These are phyloP conservation scores for Apiospora pterosperma DNA, from an alignment of 2,329 filamentous ascomycete genomes.

Conservation along the genomic window DNA sequence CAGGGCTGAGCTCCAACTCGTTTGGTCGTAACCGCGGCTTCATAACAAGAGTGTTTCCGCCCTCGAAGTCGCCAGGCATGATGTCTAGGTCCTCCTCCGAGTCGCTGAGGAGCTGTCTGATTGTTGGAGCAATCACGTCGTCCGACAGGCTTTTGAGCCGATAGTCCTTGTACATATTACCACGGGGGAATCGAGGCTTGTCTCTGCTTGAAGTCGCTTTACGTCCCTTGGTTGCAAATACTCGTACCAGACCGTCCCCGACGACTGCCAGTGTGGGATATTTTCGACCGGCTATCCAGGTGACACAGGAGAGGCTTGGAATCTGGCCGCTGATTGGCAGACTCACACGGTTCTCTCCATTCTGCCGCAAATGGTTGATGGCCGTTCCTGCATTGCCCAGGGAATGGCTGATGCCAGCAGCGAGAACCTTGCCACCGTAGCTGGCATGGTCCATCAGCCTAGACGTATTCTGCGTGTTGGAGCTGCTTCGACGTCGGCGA, in stretches of 20 bases:
- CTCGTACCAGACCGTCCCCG: constrained; percentile 62
- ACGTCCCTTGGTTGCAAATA: constrained; percentile 58
- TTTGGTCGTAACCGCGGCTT: constrained; percentile 37
- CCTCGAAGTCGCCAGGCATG: constrained; percentile 49
- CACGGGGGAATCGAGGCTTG: constrained; percentile 50
- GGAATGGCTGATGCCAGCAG: constrained; percentile 70
- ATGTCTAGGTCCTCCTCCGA: constrained; percentile 55
- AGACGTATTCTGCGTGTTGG: constrained; percentile 37
- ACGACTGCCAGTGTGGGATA: constrained; percentile 62
- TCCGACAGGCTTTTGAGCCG: constrained; percentile 62
- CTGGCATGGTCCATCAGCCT: constrained; percentile 59
- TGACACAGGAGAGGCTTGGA: constrained; percentile 57
- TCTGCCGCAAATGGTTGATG: constrained; percentile 69
- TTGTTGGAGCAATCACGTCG: constrained; percentile 51
- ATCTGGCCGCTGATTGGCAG: constrained; percentile 54
- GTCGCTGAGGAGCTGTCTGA: constrained; percentile 54
- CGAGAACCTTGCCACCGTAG: constrained; percentile 69
- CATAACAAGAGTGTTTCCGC: constrained; percentile 51
- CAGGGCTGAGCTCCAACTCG: constrained; percentile 44
- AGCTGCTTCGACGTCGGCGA: constrained; percentile 51
- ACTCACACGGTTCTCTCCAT: constrained; percentile 70
- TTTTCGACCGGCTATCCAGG: constrained; percentile 62
- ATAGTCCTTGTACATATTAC: constrained; percentile 62
- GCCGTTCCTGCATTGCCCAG: constrained; percentile 69
- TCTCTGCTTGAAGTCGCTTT: constrained; percentile 51